Evolutionary conservation across 768 basidiomycete species (phyloP).

Genomic region (Exidia glandulosa): DNA sequence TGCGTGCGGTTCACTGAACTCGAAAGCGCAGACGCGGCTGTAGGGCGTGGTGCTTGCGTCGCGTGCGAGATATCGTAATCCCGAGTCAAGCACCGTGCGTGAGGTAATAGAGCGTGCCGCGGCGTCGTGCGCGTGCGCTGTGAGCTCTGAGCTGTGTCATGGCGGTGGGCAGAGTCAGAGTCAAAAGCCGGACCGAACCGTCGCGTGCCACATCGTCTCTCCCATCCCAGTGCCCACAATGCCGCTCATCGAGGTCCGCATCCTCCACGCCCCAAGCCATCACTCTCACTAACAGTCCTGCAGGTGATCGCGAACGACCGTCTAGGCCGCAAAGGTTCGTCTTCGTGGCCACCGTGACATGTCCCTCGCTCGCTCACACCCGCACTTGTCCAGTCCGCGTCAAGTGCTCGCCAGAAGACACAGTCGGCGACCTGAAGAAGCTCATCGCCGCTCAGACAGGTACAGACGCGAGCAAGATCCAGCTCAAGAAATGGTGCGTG

Average conservation of each 20-base stretch:
- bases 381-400: conserved; percentile 95
- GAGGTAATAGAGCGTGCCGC: too few species aligned
- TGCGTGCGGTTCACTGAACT: too few species aligned
- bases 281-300: background rate
- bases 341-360: background rate
- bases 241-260: conserved; percentile 23
- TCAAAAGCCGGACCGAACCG: too few species aligned
- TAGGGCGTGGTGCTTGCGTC: too few species aligned
- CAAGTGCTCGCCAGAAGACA: conserved; percentile 91
- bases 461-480: conserved; percentile 74
- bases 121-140: too few species aligned
- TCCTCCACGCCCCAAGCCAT: background rate
- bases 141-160: too few species aligned
- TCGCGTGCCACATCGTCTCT: background rate
- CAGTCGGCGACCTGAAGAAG: conserved; percentile 93
- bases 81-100: too few species aligned
- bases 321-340: conserved; percentile 80
- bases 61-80: too few species aligned
- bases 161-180: too few species aligned
- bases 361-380: background rate
- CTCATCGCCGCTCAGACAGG: conserved; percentile 96
- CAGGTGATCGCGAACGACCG: conserved; percentile 95
- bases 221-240: conserved; percentile 7
- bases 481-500: conserved; percentile 90
- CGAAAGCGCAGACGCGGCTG: too few species aligned